Conservation (phyloP, 805 yeast species). For the Candida multigemmis region DNA sequence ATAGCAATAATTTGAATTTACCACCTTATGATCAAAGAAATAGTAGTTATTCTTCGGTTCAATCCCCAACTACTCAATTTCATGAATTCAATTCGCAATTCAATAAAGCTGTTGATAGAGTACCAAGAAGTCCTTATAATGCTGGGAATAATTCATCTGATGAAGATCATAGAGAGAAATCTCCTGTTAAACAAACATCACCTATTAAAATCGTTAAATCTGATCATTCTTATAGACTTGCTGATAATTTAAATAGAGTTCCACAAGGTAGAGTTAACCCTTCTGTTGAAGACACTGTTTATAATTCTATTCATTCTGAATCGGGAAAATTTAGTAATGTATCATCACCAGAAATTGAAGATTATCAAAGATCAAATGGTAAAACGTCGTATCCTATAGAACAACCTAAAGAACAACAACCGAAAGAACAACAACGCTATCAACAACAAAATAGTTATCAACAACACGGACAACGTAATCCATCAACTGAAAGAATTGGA, state of each 20-base stretch:
- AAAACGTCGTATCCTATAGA: no score
- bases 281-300: no score
- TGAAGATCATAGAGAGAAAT: slow-evolving; percentile 3
- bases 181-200: slow-evolving; percentile 13
- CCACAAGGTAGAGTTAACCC: slow-evolving; percentile 11
- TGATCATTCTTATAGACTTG: slow-evolving; percentile 6
- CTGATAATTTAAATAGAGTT: slow-evolving; percentile 8
- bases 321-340: slow-evolving; percentile 11
- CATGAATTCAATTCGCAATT: slow-evolving; percentile 32
- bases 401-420: no score
- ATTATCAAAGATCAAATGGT: slow-evolving; percentile 1
- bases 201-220: slow-evolving; percentile 6
- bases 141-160: slow-evolving; percentile 1
- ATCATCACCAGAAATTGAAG: slow-evolving; percentile 8
- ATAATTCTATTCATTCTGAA: slow-evolving; percentile 17
- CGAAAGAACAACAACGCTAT: no score
- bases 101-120: slow-evolving; percentile 12
- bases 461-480: no score
- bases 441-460: no score
- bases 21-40: slow-evolving; percentile 15
- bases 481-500: no score
- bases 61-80: slow-evolving; percentile 35
- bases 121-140: slow-evolving; percentile 1
- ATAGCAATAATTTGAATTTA: slow-evolving; percentile 2
- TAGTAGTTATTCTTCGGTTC: slow-evolving; percentile 28